Percentiles rank a stretch among this genome's conserved stretches.
Evolutionary conservation across 2,329 filamentous ascomycete genomes (phyloP).

Genomic region (Metarhizium sp.): DNA sequence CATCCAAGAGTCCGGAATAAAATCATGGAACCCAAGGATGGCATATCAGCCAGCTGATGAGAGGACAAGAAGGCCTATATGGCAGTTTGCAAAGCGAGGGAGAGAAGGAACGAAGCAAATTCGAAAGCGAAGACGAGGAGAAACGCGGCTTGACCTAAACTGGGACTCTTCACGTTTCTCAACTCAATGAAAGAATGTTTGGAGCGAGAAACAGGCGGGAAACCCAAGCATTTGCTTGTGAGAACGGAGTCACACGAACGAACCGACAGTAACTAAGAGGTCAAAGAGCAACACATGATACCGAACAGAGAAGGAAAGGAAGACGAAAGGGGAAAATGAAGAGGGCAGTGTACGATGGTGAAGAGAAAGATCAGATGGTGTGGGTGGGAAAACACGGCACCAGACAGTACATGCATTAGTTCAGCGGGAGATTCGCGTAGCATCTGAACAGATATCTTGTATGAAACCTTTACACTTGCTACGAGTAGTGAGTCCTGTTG

Average conservation of each 20-base stretch:
- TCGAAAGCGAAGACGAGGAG: background rate
- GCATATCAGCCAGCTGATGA: slow-evolving; percentile 1
- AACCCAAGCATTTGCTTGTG: background rate
- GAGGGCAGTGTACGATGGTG: background rate
- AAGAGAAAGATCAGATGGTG: background rate
- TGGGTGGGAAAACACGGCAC: background rate
- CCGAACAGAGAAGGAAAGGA: background rate
- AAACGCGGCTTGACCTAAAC: background rate
- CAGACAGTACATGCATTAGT: background rate
- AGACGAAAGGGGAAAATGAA: background rate
- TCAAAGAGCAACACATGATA: background rate
- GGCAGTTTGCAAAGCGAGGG: background rate
- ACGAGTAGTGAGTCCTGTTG: too few relatives aligned
- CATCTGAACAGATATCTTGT: background rate
- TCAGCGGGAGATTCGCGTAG: background rate
- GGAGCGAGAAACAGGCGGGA: background rate
- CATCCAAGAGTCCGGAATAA: background rate
- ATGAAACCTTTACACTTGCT: too few relatives aligned
- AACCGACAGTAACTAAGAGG: background rate
- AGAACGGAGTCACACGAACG: background rate
- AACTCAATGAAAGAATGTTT: background rate
- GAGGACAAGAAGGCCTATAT: background rate
- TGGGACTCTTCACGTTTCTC: background rate
- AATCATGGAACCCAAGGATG: background rate
- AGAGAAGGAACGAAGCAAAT: background rate